Evolutionary conservation across 305 asterid species (phyloP).

Genomic region (Solanum chacoense): DNA sequence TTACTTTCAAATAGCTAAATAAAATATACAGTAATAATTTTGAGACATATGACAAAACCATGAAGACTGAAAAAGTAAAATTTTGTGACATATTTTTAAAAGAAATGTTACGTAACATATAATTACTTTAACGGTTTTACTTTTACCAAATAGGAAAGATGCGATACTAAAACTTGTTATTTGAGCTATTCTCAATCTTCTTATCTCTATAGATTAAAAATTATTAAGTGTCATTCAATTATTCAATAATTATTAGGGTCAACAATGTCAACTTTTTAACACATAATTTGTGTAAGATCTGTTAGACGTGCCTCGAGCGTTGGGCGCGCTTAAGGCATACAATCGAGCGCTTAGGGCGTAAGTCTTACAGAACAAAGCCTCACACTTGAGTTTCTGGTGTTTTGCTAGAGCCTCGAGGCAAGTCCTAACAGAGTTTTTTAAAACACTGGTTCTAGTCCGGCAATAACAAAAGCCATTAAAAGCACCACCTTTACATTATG

Average conservation of each 20-base stretch:
- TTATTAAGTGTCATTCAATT: too few relatives aligned
- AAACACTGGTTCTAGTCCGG: not conserved
- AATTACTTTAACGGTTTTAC: too few relatives aligned
- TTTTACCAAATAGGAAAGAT: not conserved
- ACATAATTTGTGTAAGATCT: too few relatives aligned
- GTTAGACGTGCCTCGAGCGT: not conserved
- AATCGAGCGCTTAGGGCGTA: too few relatives aligned
- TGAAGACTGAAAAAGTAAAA: not conserved
- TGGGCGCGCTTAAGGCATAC: not conserved
- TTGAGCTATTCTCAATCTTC: too few relatives aligned
- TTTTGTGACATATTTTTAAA: not conserved
- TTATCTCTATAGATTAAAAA: too few relatives aligned
- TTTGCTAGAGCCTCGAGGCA: too few relatives aligned
- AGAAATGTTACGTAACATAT: too few relatives aligned
- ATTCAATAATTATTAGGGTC: not conserved
- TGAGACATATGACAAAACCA: not conserved
- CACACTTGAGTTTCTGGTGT: not conserved
- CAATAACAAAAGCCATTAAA: not conserved
- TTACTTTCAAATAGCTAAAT: not conserved
- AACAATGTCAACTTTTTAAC: not conserved
- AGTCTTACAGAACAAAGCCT: not conserved
- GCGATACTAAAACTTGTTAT: not conserved
- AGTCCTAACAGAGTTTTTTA: too few relatives aligned
- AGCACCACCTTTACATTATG: not conserved
- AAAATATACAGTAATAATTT: too few relatives aligned